These are phyloP conservation scores for Oryza rufipogon DNA, from an alignment of 176 grass and related monocot genomes.

Conservation along the genomic window DNA sequence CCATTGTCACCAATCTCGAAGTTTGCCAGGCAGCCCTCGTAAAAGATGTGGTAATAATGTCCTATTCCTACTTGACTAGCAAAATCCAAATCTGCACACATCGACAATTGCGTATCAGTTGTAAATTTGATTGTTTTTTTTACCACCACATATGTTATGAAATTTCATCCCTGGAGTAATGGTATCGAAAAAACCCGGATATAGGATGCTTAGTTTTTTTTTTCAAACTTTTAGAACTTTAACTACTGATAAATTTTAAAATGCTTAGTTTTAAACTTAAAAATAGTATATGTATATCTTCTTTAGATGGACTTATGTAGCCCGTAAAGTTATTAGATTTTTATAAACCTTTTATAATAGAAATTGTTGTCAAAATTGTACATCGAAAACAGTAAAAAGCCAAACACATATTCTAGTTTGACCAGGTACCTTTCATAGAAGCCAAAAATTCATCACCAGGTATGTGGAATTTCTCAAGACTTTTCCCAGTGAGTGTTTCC, in stretches of 20 bases:
- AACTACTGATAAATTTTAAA: no score
- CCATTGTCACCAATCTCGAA: conserved; percentile 53
- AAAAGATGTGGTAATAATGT: conserved; percentile 70
- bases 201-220: no score
- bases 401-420: no score
- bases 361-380: no score
- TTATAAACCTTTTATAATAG: no score
- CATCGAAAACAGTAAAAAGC: no score
- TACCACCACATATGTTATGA: not conserved
- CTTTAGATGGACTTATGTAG: no score
- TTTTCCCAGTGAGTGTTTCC: conserved; percentile 59
- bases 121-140: not conserved
- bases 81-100: conserved; percentile 30
- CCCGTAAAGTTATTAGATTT: no score
- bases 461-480: conserved; percentile 48
- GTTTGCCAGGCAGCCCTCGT: conserved; percentile 58
- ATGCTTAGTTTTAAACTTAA: no score
- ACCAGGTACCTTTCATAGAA: conserved; percentile 52
- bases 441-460: conserved; percentile 46
- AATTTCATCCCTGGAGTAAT: not conserved
- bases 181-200: no score
- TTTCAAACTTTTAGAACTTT: no score
- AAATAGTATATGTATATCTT: no score
- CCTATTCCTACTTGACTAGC: conserved; percentile 30
- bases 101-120: not conserved